A percentile compares a stretch with the other conserved stretches of the same genome.
These are phyloP conservation scores for Ophiostoma sp. DNA, from an alignment of 2,329 filamentous ascomycete genomes.

Conservation along the genomic window DNA sequence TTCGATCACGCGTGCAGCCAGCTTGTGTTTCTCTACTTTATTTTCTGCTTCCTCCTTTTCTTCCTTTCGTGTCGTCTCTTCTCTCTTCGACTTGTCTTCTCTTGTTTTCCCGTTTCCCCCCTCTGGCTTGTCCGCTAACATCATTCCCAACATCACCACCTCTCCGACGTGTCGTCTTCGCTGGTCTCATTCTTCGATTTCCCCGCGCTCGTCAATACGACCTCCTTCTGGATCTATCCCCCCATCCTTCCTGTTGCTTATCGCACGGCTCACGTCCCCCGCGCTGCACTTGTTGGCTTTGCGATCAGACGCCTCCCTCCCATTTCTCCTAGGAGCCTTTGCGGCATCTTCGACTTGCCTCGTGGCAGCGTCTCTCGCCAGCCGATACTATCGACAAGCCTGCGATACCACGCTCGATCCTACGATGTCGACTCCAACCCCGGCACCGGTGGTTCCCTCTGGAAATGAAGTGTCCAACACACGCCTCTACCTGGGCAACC, in stretches of 20 bases:
- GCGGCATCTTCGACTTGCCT: not conserved
- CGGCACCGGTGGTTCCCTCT: slow-evolving; percentile 10
- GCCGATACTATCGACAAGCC: too few species aligned
- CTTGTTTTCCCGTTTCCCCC: not conserved
- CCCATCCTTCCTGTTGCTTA: not conserved
- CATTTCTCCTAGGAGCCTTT: not conserved
- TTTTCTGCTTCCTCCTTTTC: not conserved
- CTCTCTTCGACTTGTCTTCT: not conserved
- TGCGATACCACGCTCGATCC: not conserved
- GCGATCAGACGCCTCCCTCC: not conserved
- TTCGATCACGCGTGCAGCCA: slow-evolving; percentile 1
- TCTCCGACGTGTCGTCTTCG: not conserved
- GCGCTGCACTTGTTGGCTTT: slow-evolving; percentile 8
- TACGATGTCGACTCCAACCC: slow-evolving; percentile 22
- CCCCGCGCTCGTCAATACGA: slow-evolving; percentile 10
- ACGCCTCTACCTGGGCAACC: slow-evolving; percentile 82
- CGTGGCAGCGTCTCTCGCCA: not conserved
- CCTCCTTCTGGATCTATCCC: not conserved
- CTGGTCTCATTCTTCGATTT: not conserved
- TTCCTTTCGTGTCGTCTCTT: not conserved
- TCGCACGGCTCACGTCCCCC: not conserved
- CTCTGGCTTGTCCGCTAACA: not conserved
- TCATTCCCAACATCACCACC: not conserved
- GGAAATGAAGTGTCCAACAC: slow-evolving; percentile 81
- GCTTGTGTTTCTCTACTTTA: not conserved